phyloP scores from a whole-genome alignment of 345 rosid species.

The Brassica cretica region DNA sequence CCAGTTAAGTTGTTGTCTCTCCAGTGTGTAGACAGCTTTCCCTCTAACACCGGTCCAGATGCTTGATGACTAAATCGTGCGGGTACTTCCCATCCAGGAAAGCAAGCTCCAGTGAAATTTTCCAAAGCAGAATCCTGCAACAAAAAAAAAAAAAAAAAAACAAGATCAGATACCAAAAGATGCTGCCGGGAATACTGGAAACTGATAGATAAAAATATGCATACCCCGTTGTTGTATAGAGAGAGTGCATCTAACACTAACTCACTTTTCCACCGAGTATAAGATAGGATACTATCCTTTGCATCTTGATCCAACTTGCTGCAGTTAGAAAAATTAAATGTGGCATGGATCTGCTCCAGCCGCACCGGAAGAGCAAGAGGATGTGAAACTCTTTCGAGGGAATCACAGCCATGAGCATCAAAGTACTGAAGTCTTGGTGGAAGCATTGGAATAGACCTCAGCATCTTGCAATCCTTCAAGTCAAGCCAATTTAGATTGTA shows the following conservation, averaged over 20 bases:
- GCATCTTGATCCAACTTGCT: constrained; percentile 6
- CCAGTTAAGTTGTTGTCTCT: not conserved
- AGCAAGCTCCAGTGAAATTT: not conserved
- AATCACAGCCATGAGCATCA: constrained; percentile 20
- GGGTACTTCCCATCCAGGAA: constrained; percentile 19
- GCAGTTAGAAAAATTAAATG: constrained; percentile 9
- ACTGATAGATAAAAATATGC: not conserved
- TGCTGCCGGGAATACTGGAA: not conserved
- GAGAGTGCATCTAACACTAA: not conserved
- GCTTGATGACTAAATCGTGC: constrained; percentile 2
- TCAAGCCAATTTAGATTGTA: constrained; percentile 6
- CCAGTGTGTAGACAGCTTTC: constrained; percentile 23
- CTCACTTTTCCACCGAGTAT: not conserved
- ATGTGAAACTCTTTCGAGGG: constrained; percentile 9
- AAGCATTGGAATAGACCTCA: constrained; percentile 11
- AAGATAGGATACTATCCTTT: constrained; percentile 13
- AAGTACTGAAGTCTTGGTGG: constrained; percentile 18
- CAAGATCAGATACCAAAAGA: not conserved
- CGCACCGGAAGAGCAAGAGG: not conserved
- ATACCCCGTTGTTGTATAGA: not conserved
- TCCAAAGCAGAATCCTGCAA: not conserved
- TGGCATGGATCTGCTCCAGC: not conserved
- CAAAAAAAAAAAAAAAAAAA: not conserved
- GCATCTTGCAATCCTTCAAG: constrained; percentile 2
- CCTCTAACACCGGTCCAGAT: not conserved